Evolutionary conservation across 2,329 filamentous ascomycete genomes (phyloP).

Genomic region (Fusarium acutatum): DNA sequence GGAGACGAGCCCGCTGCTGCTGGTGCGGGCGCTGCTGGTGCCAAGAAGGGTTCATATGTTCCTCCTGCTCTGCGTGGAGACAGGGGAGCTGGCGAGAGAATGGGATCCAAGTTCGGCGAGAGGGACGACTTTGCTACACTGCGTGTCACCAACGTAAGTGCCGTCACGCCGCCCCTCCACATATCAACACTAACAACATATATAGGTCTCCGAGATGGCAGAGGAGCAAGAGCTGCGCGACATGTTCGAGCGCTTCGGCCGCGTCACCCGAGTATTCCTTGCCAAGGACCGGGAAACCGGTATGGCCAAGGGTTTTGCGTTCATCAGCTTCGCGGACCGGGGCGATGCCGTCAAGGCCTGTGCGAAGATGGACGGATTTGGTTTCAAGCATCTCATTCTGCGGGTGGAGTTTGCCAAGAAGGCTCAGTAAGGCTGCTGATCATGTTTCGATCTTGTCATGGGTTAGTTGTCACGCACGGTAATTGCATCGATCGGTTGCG

Average conservation of each 20-base stretch:
- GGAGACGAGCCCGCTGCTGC: conserved; percentile 59
- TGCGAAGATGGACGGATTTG: conserved; percentile 97
- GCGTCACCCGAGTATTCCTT: conserved; percentile 96
- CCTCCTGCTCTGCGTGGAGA: conserved; percentile 89
- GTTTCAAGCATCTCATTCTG: conserved; percentile 87
- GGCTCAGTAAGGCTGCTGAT: conserved; percentile 52
- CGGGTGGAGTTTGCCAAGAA: conserved; percentile 90
- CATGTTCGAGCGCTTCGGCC: conserved; percentile 97
- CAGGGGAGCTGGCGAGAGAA: conserved; percentile 76
- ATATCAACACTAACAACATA: conserved; percentile 41
- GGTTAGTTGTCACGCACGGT: conserved; percentile 41
- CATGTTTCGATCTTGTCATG: conserved; percentile 43
- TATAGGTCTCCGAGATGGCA: conserved; percentile 92
- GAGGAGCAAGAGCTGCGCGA: conserved; percentile 95
- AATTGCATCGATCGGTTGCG: conserved; percentile 42
- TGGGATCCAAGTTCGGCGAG: conserved; percentile 89
- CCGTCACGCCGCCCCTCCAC: background rate
- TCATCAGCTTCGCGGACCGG: conserved; percentile 95
- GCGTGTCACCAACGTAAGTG: conserved; percentile 93
- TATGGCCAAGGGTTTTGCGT: conserved; percentile 97
- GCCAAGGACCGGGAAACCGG: conserved; percentile 98
- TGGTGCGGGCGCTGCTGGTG: conserved; percentile 47
- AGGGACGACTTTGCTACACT: conserved; percentile 96
- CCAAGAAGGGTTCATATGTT: conserved; percentile 85
- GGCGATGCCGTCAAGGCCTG: conserved; percentile 90